Evolutionary conservation across 2,329 filamentous ascomycete species (phyloP).

Genomic region (Alternaria hordeiaustralica): DNA sequence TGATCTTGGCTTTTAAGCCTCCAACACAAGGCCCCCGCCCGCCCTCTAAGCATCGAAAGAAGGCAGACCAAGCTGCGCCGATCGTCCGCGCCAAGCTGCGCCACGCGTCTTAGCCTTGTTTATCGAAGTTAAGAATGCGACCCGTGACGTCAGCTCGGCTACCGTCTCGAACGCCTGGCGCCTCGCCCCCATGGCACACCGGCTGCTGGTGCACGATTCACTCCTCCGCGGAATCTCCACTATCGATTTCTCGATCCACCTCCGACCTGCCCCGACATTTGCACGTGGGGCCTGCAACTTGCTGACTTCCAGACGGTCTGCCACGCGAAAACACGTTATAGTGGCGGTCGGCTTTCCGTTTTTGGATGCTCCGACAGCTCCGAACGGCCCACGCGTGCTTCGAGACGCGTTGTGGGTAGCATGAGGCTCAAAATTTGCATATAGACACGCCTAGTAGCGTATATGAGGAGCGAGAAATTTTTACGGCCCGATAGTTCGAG

Average conservation of each 20-base stretch:
- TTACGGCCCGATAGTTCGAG: neutral
- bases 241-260: conserved; percentile 5
- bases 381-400: neutral
- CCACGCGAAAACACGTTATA: neutral
- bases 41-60: conserved; percentile 7
- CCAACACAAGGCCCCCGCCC: neutral
- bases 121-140: neutral
- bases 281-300: neutral
- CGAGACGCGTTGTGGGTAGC: neutral
- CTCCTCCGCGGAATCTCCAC: neutral
- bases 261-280: neutral
- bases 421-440: conserved; percentile 2
- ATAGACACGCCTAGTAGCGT: neutral
- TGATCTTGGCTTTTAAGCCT: conserved; percentile 4
- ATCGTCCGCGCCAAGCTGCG: conserved; percentile 18
- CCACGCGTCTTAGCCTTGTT: conserved; percentile 13
- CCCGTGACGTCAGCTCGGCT: conserved; percentile 17
- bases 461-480: neutral
- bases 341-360: neutral
- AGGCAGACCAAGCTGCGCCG: conserved; percentile 17
- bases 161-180: neutral
- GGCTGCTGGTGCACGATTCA: neutral
- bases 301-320: neutral
- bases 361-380: neutral
- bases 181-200: conserved; percentile 1